phyloP scores from a whole-genome alignment of 331 rosid species.

The Malus hybrid region DNA sequence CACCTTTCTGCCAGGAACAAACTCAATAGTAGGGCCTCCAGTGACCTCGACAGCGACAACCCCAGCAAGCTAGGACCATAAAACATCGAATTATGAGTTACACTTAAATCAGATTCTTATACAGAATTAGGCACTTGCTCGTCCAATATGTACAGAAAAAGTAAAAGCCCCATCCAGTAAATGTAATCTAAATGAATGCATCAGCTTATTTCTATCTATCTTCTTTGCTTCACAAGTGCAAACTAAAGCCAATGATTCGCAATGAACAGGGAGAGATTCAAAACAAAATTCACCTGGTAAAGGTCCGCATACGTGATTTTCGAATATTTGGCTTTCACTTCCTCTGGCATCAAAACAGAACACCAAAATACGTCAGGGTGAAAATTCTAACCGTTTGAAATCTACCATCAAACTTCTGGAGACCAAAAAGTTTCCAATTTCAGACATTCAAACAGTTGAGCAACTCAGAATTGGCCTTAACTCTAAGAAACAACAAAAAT shows the following conservation, averaged over 20 bases:
- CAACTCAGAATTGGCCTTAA: neutral
- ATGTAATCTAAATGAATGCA: neutral
- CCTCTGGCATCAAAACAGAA: conserved; percentile 22
- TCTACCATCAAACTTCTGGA: neutral
- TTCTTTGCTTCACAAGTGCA: neutral
- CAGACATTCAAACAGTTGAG: neutral
- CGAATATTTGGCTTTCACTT: conserved; percentile 43
- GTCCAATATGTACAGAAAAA: neutral
- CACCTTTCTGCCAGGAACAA: conserved; percentile 86
- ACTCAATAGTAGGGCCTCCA: conserved; percentile 83
- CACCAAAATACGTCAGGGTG: neutral
- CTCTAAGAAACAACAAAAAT: neutral
- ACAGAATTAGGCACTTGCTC: neutral
- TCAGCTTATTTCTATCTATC: too few relatives aligned
- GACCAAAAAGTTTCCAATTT: neutral
- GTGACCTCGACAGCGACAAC: conserved; percentile 91
- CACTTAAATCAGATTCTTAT: neutral
- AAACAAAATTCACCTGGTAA: conserved; percentile 24
- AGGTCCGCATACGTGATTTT: conserved; percentile 49
- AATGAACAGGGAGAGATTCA: neutral
- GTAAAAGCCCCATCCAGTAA: neutral
- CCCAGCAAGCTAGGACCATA: conserved; percentile 68
- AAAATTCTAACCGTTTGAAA: neutral
- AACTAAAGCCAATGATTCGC: neutral
- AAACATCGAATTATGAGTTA: conserved; percentile 1